Percentiles rank a stretch among this genome's conserved stretches.
Evolutionary conservation across 495 filamentous ascomycete genomes (phyloP).

Genomic region (Amniculicola lignicola): DNA sequence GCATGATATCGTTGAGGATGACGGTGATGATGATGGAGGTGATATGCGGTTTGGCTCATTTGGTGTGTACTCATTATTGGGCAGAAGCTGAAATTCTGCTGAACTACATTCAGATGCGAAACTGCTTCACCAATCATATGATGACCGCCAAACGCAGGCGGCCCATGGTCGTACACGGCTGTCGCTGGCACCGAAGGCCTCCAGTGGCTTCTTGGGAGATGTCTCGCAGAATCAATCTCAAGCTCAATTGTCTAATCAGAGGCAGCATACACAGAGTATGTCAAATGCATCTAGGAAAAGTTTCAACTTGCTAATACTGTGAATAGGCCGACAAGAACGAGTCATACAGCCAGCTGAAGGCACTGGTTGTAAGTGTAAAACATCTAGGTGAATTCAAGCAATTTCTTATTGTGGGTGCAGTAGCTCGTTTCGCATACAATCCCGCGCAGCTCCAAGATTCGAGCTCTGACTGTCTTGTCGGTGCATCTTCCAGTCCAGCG

Average conservation of each 20-base stretch:
- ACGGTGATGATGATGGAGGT: conserved; percentile 35
- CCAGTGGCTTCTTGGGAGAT: too few relatives aligned
- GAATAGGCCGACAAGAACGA: too few relatives aligned
- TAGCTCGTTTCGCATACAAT: conserved; percentile 21
- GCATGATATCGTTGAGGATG: conserved; percentile 29
- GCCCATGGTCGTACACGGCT: conserved; percentile 32
- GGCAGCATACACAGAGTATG: too few relatives aligned
- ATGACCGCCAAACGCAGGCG: conserved; percentile 35
- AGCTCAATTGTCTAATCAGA: too few relatives aligned
- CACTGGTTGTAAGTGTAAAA: too few relatives aligned
- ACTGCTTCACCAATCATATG: conserved; percentile 28
- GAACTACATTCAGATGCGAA: conserved; percentile 34
- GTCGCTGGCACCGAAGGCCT: conserved; percentile 26
- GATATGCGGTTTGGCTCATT: conserved; percentile 47
- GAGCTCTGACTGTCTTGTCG: conserved; percentile 25
- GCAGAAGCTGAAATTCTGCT: conserved; percentile 1
- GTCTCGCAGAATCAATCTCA: too few relatives aligned
- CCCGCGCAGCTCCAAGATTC: conserved; percentile 6
- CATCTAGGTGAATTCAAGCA: too few relatives aligned
- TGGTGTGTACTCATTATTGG: conserved; percentile 38
- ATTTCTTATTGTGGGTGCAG: too few relatives aligned
- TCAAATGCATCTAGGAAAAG: too few relatives aligned
- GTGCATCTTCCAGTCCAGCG: conserved; percentile 38
- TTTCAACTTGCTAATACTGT: too few relatives aligned
- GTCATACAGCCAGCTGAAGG: too few relatives aligned